These are phyloP conservation scores for Metarhizium humberi DNA, from an alignment of 2,329 filamentous ascomycete genomes.

Conservation along the genomic window DNA sequence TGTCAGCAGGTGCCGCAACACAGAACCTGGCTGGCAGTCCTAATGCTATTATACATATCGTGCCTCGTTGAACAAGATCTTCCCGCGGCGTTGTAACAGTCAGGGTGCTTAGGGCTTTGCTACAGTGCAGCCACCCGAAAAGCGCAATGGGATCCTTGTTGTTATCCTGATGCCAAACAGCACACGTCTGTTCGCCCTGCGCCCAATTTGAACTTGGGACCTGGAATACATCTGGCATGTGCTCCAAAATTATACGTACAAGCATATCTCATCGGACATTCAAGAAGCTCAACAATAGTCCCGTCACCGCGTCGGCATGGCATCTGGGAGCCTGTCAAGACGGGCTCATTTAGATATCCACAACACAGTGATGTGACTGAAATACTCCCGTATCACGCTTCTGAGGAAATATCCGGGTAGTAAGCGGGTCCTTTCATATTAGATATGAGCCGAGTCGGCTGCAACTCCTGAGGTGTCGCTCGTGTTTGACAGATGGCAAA, in stretches of 20 bases:
- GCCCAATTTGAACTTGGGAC: not conserved
- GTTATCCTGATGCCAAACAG: not conserved
- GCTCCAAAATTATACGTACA: too few relatives aligned
- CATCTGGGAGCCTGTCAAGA: not conserved
- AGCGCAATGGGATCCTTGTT: not conserved
- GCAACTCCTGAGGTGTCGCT: constrained; percentile 2
- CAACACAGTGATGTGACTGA: not conserved
- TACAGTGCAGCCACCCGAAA: not conserved
- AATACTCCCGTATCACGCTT: constrained; percentile 4
- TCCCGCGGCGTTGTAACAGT: not conserved
- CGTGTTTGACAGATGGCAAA: constrained; percentile 7
- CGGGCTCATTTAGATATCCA: not conserved
- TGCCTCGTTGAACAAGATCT: not conserved
- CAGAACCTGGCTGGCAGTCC: not conserved
- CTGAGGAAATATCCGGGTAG: not conserved
- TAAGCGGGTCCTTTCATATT: constrained; percentile 4
- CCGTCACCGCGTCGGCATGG: not conserved
- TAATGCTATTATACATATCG: not conserved
- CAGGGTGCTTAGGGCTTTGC: not conserved
- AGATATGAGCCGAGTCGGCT: constrained; percentile 4
- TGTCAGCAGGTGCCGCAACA: not conserved
- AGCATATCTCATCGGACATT: too few relatives aligned
- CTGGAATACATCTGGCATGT: not conserved
- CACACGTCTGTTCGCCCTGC: not conserved
- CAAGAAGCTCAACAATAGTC: not conserved